phyloP scores from a whole-genome alignment of 2,329 filamentous ascomycete genomes.

The Cryoendolithus antarcticus region DNA sequence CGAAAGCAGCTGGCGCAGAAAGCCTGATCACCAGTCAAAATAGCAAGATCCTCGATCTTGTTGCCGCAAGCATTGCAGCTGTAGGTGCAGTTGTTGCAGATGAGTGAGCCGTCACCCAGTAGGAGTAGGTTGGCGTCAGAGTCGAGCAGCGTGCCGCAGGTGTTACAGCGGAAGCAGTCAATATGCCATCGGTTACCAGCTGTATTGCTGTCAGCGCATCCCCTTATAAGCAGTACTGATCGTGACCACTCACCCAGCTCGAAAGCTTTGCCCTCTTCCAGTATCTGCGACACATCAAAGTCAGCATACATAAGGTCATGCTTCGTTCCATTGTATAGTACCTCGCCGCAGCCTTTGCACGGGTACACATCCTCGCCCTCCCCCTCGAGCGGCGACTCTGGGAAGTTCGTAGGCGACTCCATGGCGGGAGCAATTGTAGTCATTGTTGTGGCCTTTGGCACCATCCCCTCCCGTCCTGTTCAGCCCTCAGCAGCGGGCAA shows the following conservation, averaged over 20 bases:
- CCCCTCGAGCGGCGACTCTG: constrained; percentile 56
- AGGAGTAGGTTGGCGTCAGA: constrained; percentile 95
- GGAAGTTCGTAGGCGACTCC: constrained; percentile 48
- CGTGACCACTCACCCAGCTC: constrained; percentile 59
- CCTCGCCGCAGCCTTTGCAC: constrained; percentile 88
- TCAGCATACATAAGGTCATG: constrained; percentile 7
- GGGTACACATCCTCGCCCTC: constrained; percentile 69
- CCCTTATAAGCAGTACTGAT: too few species aligned
- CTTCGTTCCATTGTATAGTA: constrained; percentile 27
- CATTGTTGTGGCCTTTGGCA: too few species aligned
- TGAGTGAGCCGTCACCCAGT: constrained; percentile 91
- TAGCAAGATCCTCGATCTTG: constrained; percentile 97
- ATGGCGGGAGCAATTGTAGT: constrained; percentile 16
- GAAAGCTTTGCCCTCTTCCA: constrained; percentile 97
- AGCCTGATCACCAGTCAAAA: constrained; percentile 92
- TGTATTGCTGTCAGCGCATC: constrained; percentile 28
- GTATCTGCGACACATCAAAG: constrained; percentile 48
- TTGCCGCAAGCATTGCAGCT: constrained; percentile 93
- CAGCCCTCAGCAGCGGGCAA: too few species aligned
- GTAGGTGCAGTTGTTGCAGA: constrained; percentile 99
- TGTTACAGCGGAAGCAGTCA: constrained; percentile 96
- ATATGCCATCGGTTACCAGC: constrained; percentile 97
- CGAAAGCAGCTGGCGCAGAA: constrained; percentile 96
- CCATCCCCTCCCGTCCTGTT: too few species aligned
- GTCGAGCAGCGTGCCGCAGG: constrained; percentile 87